A percentile compares a stretch with the other conserved stretches of the same genome.
Conservation (phyloP, 371 early-diverging fungal species). For the Rhizomucor miehei region DNA sequence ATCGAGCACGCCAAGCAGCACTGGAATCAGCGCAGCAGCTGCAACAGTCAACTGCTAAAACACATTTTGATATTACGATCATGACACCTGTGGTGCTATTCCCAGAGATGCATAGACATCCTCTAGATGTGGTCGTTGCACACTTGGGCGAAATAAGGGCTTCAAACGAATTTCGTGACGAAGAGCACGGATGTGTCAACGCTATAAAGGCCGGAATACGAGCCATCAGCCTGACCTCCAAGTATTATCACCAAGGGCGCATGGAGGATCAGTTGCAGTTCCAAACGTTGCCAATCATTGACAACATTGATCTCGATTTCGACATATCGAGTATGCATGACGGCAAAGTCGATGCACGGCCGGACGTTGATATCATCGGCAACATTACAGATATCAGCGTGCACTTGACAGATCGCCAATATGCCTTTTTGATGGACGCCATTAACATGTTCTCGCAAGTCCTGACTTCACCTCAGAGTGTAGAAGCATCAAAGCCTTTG, state of each 20-base stretch:
- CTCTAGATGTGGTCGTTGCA: conserved; percentile 62
- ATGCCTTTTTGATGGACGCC: conserved; percentile 75
- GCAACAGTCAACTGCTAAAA: conserved; percentile 60
- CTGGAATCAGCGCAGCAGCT: conserved; percentile 78
- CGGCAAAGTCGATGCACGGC: conserved; percentile 11
- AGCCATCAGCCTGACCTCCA: conserved; percentile 68
- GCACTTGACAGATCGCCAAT: conserved; percentile 81
- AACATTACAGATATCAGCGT: conserved; percentile 73
- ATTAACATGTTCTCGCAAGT: conserved; percentile 47
- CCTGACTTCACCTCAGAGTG: conserved; percentile 14
- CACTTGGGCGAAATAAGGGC: conserved; percentile 89
- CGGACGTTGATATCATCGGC: conserved; percentile 57
- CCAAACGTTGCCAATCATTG: conserved; percentile 77
- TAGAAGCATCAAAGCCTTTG: not conserved
- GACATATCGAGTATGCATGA: conserved; percentile 47
- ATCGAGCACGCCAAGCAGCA: conserved; percentile 86
- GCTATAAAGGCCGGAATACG: conserved; percentile 64
- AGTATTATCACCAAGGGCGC: conserved; percentile 31
- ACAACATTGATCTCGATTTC: conserved; percentile 78
- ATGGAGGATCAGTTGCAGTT: conserved; percentile 14
- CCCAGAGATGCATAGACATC: conserved; percentile 60
- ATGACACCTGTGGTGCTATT: conserved; percentile 88
- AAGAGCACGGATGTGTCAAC: conserved; percentile 49
- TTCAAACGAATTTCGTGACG: conserved; percentile 63
- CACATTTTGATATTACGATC: conserved; percentile 86